Evolutionary conservation across 129 eudicot genomes (phyloP).

Genomic region (Kitagawia praeruptora): DNA sequence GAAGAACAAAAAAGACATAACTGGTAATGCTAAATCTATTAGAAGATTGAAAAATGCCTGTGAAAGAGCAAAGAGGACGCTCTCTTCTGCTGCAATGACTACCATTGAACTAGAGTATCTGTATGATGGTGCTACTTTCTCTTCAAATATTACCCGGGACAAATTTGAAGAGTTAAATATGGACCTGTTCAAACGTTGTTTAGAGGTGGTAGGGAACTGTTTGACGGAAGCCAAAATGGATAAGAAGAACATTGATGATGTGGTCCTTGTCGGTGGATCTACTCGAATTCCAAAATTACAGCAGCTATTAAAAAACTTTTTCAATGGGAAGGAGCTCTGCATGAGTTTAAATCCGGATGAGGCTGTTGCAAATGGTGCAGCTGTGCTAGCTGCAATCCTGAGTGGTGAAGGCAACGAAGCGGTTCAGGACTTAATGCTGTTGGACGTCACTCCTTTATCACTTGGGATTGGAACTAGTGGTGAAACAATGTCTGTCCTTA

Average conservation of each 20-base stretch:
- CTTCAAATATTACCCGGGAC: constrained; percentile 33
- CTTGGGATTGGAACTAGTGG: constrained; percentile 37
- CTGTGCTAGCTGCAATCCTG: constrained; percentile 43
- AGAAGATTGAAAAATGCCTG: constrained; percentile 49
- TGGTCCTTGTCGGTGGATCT: constrained; percentile 48
- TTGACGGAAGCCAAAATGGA: constrained; percentile 3
- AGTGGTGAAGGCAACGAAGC: constrained; percentile 33
- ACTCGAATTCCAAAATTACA: constrained; percentile 44
- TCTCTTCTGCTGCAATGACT: constrained; percentile 34
- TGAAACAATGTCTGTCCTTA: constrained; percentile 33
- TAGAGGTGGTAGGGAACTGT: constrained; percentile 50
- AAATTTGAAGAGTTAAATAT: constrained; percentile 40
- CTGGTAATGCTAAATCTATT: constrained; percentile 32
- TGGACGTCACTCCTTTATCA: constrained; percentile 12
- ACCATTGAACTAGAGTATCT: constrained; percentile 40
- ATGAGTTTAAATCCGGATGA: constrained; percentile 46
- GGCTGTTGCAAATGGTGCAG: constrained; percentile 47
- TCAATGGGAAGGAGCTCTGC: constrained; percentile 43
- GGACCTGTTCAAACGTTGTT: constrained; percentile 43
- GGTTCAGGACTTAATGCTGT: constrained; percentile 24
- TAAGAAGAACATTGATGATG: constrained; percentile 35
- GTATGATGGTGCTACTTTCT: constrained; percentile 42
- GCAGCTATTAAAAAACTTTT: constrained; percentile 37
- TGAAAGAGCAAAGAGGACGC: constrained; percentile 38
- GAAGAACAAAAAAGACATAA: constrained; percentile 33